Base-by-base conservation (phyloP, 768 basidiomycete genomes). In the Steccherinum ochraceum region DNA sequence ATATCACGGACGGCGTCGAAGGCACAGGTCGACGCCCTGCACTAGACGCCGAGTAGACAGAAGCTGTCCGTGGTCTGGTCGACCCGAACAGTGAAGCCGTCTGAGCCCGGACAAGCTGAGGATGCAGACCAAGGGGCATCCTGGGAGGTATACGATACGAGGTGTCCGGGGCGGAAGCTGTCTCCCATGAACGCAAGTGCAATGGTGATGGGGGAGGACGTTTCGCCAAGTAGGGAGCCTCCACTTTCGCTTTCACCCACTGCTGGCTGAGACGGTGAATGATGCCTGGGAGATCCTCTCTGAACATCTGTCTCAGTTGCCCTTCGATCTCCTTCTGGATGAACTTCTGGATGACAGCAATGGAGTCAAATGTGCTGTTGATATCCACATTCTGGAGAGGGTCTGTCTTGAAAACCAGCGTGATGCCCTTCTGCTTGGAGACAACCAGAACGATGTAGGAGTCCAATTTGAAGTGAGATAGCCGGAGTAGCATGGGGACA, bases 331-430 rank as follows among this genome's bases (percentile, higher is more conserved):
- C 95, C 52, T 84, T 81, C 66, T 98, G 96, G 53, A 99, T 93
- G 67, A 94, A 98, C 51, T 93, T 93, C 64, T 97, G 90, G 46
- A 99, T 96, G 56, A 97, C 94, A 43, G 90, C 92, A 56, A 99
- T 95, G 3, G 91, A 93, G 68, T 99, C 96, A 61, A 99, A 99
- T 2, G 94, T 97, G 66, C 87, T 89, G 68, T 89, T 93, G 64
- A 99, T 98, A 63, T 98, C 91, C 48, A 99, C 93, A 57, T 92
- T 90, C 69, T 99, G 93, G 35, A 99, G 78, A 1, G 96, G 96
- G 69, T 99, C 96, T 27, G 96, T 98, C 72, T 98, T 98, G 82
- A 99, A 99, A 21, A 98, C 96, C 48, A 99, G 83, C 0, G 96
- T 98, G 64, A 98, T 97, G 40, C 96, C 96, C 63, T 97, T 97